These are phyloP conservation scores for Amanita phalloides DNA, from an alignment of 768 basidiomycete genomes.

Conservation along the genomic window DNA sequence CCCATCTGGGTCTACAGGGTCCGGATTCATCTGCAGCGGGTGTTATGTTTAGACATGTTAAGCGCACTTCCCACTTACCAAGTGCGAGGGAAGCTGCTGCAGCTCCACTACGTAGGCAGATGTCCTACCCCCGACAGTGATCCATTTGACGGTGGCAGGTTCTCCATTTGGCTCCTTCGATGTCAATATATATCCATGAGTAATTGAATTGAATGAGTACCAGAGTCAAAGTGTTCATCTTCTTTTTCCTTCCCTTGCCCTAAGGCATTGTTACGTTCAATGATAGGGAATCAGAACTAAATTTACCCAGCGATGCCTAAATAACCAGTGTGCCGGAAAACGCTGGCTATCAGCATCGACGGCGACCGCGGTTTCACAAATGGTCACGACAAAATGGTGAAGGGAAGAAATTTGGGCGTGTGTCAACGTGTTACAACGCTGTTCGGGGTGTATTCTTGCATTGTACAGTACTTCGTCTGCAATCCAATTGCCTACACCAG, in stretches of 20 bases:
- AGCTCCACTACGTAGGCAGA: conserved; percentile 62
- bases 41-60: no score
- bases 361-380: conserved; percentile 52
- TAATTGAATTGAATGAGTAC: conserved; percentile 17
- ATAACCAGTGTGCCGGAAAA: conserved; percentile 62
- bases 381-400: conserved; percentile 39
- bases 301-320: conserved; percentile 57
- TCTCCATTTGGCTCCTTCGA: conserved; percentile 49
- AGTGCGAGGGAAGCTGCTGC: conserved; percentile 24
- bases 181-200: conserved; percentile 3
- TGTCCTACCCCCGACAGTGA: conserved; percentile 69
- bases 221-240: conserved; percentile 30
- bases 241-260: conserved; percentile 47
- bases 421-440: conserved; percentile 45
- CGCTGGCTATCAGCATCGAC: conserved; percentile 59
- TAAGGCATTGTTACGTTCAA: conserved; percentile 11
- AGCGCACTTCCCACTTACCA: no score
- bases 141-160: conserved; percentile 63
- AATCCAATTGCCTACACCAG: conserved; percentile 78
- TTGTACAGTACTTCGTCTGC: conserved; percentile 78
- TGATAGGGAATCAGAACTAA: background rate
- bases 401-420: conserved; percentile 36
- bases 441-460: conserved; percentile 62
- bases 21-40: no score
- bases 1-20: no score